Conservation (phyloP, 805 yeast genomes). For the Suhomyces sp. region DNA sequence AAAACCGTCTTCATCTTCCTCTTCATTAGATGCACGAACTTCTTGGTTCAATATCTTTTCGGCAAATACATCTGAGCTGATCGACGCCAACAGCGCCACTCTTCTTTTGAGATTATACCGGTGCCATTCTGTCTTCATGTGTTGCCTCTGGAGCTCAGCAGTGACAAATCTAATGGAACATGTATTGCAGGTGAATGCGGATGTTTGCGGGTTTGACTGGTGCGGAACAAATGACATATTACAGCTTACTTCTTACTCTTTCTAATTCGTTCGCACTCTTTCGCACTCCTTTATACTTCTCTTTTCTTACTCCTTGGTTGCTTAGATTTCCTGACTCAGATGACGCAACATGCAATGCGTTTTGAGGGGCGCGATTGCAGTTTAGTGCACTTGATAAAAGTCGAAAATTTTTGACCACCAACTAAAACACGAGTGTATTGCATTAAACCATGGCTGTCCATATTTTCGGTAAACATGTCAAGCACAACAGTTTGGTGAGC, state of each 20-base stretch:
- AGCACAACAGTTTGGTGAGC: constrained; percentile 40
- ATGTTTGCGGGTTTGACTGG: constrained; percentile 24
- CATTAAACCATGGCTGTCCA: constrained; percentile 48
- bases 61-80: constrained; percentile 50
- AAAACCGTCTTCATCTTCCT: constrained; percentile 58
- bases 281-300: neutral
- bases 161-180: constrained; percentile 78
- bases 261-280: neutral
- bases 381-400: neutral
- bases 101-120: constrained; percentile 91
- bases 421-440: neutral
- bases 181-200: constrained; percentile 72
- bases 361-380: neutral
- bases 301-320: neutral
- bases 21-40: constrained; percentile 12
- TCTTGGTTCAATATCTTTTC: constrained; percentile 51
- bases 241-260: neutral
- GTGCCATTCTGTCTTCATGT: constrained; percentile 99
- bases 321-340: neutral
- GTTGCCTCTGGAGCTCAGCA: constrained; percentile 84
- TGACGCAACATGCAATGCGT: neutral
- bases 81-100: constrained; percentile 61
- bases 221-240: constrained; percentile 17
- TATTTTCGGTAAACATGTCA: constrained; percentile 43
- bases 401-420: constrained; percentile 3